Base-by-base conservation (phyloP, 441 rosid species). In the Erysimum pusillum region DNA sequence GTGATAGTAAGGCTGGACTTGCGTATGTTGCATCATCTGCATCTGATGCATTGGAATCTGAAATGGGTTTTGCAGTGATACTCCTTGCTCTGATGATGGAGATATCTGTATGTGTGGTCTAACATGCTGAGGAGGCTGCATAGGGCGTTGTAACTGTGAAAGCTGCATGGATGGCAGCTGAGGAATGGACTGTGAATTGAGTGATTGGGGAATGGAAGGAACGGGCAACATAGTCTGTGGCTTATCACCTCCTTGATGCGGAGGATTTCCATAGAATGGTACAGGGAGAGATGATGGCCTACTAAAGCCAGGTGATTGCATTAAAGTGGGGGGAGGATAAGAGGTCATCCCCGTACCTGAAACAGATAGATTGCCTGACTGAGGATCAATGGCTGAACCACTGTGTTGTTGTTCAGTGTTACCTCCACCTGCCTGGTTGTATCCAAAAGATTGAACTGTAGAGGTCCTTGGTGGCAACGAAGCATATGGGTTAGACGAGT, bases 141-240 rank as follows among this genome's bases (percentile, higher is more conserved):
- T 85, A 53, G 92, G 90, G 41, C 93, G 91, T 78, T 91, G 98
- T 65, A 90, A 85, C 81, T 85, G 90, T 35, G 90, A 85, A 20
- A 89, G 89, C 85, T 93, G 97, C 76, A 93, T 81, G 9, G 94
- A 89, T 74, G 87, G 92, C 81, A 90, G 72, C 83, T 93, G 98
- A 64, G 80, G 59, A 18, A 84, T 66, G 25, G 81, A 77, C 69
- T 72, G 84, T 64, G 82, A 68, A 77, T 87, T 91, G 75, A 83
- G 85, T 69, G 93, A 75, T 75, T 93, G 97, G 52, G 82, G 62
- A 22, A 86, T 69, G 36, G 85, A 75, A 36, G 86, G 87, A 75
- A 81, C 90, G 77, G 85, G 88, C 80, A 89, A 62, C 72, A 87
- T 77, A 74, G 45, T 73, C 60, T 78, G 84, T 20, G 73, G 86